phyloP scores from a whole-genome alignment of 148 eudicot genomes.

The Silene conica region DNA sequence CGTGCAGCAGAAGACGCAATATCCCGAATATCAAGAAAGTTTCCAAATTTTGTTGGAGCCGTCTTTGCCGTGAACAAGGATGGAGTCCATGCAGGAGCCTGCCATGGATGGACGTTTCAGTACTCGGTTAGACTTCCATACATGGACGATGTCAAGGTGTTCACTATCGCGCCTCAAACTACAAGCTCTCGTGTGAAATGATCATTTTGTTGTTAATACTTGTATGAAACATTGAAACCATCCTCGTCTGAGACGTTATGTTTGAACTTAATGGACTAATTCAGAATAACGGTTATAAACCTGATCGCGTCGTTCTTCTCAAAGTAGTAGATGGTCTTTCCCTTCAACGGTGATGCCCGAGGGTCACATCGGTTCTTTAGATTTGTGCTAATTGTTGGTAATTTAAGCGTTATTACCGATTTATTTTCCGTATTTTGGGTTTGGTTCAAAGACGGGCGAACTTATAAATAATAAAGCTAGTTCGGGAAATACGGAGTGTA shows the following conservation, averaged over 20 bases:
- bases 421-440: no score
- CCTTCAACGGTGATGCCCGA: no score
- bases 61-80: constrained; percentile 64
- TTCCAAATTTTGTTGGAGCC: constrained; percentile 81
- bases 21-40: constrained; percentile 67
- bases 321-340: background rate
- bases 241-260: background rate
- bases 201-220: no score
- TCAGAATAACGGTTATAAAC: background rate
- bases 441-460: no score
- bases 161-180: constrained; percentile 50
- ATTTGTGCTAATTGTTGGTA: no score
- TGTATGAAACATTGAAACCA: no score
- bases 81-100: constrained; percentile 85
- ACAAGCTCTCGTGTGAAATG: background rate
- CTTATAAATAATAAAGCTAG: no score
- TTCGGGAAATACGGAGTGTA: no score
- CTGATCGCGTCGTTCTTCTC: no score
- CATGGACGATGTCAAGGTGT: constrained; percentile 68
- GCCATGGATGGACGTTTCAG: constrained; percentile 98
- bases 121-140: constrained; percentile 70
- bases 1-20: constrained; percentile 86
- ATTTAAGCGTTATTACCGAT: no score
- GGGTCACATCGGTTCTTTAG: no score
- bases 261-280: background rate